These are phyloP conservation scores for Cronartium ribicola DNA, from an alignment of 1,284 basidiomycete species.

Conservation along the genomic window DNA sequence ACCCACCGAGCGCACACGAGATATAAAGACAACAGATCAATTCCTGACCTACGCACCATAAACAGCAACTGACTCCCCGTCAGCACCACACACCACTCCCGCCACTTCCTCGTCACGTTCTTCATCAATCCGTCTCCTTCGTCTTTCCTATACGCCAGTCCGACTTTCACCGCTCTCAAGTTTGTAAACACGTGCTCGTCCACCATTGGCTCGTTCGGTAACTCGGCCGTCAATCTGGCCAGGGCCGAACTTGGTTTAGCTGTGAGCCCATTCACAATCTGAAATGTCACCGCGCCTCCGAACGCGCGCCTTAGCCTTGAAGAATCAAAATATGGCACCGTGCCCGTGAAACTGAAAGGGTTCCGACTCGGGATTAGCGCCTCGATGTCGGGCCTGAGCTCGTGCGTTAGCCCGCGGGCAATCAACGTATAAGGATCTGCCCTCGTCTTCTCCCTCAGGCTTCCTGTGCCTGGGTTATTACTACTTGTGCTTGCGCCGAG, in stretches of 20 bases:
- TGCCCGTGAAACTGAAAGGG: slow-evolving; percentile 37
- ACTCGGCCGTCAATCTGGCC: slow-evolving; percentile 5
- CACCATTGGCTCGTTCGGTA: neutral
- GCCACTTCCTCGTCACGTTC: slow-evolving; percentile 82
- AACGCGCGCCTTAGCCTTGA: slow-evolving; percentile 13
- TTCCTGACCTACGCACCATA: slow-evolving; percentile 55
- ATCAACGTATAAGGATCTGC: slow-evolving; percentile 29
- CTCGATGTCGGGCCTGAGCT: slow-evolving; percentile 22
- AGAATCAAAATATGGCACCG: slow-evolving; percentile 22
- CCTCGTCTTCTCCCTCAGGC: slow-evolving; percentile 10
- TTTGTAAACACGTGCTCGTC: neutral
- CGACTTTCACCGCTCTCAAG: slow-evolving; percentile 62
- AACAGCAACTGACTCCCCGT: slow-evolving; percentile 87
- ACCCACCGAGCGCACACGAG: neutral
- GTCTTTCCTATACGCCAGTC: slow-evolving; percentile 69
- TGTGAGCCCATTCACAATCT: slow-evolving; percentile 5
- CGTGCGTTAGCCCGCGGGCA: slow-evolving; percentile 24
- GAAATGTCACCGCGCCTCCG: slow-evolving; percentile 2
- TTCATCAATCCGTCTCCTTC: slow-evolving; percentile 52
- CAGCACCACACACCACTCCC: slow-evolving; percentile 74
- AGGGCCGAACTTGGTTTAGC: slow-evolving; percentile 16
- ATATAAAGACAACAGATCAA: neutral
- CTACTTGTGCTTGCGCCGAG: neutral
- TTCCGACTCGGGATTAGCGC: slow-evolving; percentile 34
- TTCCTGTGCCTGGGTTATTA: neutral